phyloP scores from a whole-genome alignment of 805 yeast genomes.

The Diddensiella transvaalensis region DNA sequence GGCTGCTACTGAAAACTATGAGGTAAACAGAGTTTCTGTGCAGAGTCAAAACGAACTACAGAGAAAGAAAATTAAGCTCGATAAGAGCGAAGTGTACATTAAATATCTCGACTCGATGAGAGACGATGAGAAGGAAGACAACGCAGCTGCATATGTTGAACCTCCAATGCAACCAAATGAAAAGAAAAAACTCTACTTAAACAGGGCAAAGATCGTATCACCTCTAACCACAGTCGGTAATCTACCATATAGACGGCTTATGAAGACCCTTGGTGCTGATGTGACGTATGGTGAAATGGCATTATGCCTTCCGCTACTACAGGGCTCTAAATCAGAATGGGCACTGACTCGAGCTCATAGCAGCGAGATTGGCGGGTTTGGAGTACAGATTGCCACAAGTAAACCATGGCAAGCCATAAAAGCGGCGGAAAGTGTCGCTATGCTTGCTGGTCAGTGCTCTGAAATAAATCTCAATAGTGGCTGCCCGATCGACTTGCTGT shows the following conservation, averaged over 20 bases:
- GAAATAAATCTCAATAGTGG: slow-evolving; percentile 94
- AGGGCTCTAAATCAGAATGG: slow-evolving; percentile 95
- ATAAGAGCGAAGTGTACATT: slow-evolving; percentile 53
- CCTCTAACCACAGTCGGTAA: slow-evolving; percentile 98
- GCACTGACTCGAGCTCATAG: slow-evolving; percentile 89
- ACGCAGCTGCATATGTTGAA: slow-evolving; percentile 57
- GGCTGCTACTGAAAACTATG: slow-evolving; percentile 42
- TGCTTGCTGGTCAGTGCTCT: slow-evolving; percentile 56
- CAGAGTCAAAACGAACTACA: slow-evolving; percentile 48
- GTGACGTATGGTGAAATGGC: slow-evolving; percentile 97
- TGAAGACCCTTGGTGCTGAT: slow-evolving; percentile 89
- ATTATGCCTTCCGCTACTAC: slow-evolving; percentile 73
- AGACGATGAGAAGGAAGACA: slow-evolving; percentile 22
- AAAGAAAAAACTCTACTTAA: slow-evolving; percentile 68
- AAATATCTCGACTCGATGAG: slow-evolving; percentile 52
- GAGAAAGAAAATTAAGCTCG: slow-evolving; percentile 59
- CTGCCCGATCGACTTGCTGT: slow-evolving; percentile 95
- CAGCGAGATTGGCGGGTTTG: slow-evolving; percentile 81
- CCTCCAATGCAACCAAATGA: slow-evolving; percentile 74
- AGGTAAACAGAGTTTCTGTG: slow-evolving; percentile 57
- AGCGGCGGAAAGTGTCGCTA: slow-evolving; percentile 76
- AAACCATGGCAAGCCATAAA: slow-evolving; percentile 93
- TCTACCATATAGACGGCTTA: slow-evolving; percentile 87
- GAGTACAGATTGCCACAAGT: slow-evolving; percentile 87
- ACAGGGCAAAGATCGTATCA: slow-evolving; percentile 79